Base-by-base conservation (phyloP, 2,329 filamentous ascomycete species). In the Penicillium concentricum region DNA sequence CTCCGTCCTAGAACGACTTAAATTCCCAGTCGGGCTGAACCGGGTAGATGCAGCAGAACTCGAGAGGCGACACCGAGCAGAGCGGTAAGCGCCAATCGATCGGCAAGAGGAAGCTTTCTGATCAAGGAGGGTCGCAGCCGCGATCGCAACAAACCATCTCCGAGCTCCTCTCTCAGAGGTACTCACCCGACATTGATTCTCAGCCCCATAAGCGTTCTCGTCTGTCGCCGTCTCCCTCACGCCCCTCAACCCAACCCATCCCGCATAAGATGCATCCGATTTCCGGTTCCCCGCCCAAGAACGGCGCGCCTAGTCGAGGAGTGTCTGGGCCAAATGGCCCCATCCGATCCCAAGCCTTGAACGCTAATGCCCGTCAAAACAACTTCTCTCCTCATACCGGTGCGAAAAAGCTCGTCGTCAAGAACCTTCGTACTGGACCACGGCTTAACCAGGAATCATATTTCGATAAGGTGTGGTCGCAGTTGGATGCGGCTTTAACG, bases 391-490 rank as follows among this genome's bases (percentile, higher is more conserved):
- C 91, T 13, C 86, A 90, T 67, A 81, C 82, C 12, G 92, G 91
- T 32, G 87, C 91, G 20, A 92, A 89, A 80, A 92, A 89, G 75
- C 83, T 99, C 44, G 84, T 93, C n/a, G 90, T 99, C 67, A 96
- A 96, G 83, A 97, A 97, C 72, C 82, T 97, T 61, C 86, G 88
- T 57, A 82, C 84, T 1, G 81, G 81, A 18, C 77, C 83, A n/a
- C 81, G 82, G 56, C 80, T 84, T 53, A 85, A 91, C 65, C 84
- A 89, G 20, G 86, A 89, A 60, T 82, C 85, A 61, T 97, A 96
- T 77, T 91, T 96, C 66, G 81, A 87, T 39, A 86, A 87, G 67
- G 88, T 87, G 4, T 90, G 89, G 85, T 76, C 78, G 39, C 88
- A 95, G 70, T 80, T 97, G 6, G 85, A 90, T 56, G 80, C 81